Percentiles rank a stretch among this genome's conserved stretches.
Conservation (phyloP, 495 filamentous ascomycete genomes). For the Astrothelium subdiscretum region DNA sequence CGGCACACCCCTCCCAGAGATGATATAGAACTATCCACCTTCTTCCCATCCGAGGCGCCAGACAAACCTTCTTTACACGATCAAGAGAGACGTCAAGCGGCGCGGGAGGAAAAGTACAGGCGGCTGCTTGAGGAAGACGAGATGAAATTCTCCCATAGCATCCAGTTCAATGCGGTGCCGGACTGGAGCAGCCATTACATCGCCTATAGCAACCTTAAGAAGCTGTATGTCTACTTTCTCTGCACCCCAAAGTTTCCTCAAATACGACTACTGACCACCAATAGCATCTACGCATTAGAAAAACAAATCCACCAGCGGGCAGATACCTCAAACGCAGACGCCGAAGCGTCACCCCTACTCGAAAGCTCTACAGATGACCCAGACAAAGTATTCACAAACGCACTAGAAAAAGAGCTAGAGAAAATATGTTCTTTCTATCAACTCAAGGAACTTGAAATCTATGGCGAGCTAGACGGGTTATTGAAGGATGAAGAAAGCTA, state of each 20-base stretch:
- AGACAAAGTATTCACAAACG: constrained; percentile 63
- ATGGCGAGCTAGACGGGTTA: constrained; percentile 65
- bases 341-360: constrained; percentile 76
- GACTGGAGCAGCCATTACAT: constrained; percentile 98
- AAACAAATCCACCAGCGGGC: too few species aligned
- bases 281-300: constrained; percentile 86
- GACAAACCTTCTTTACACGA: neutral
- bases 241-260: neutral
- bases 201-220: constrained; percentile 96
- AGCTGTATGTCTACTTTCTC: constrained; percentile 54
- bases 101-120: neutral
- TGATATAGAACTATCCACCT: neutral
- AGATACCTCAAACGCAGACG: constrained; percentile 45
- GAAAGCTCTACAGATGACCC: constrained; percentile 43
- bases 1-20: neutral
- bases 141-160: constrained; percentile 99
- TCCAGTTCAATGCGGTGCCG: constrained; percentile 98
- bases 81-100: neutral
- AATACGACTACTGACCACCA: constrained; percentile 13
- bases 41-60: neutral
- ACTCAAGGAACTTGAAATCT: constrained; percentile 75
- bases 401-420: constrained; percentile 81
- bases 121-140: constrained; percentile 42
- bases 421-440: constrained; percentile 87
- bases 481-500: constrained; percentile 64